A percentile compares a stretch with the other conserved stretches of the same genome.
phyloP scores from a whole-genome alignment of 352 stramenopile genomes.

The Phytopythium vexans region DNA sequence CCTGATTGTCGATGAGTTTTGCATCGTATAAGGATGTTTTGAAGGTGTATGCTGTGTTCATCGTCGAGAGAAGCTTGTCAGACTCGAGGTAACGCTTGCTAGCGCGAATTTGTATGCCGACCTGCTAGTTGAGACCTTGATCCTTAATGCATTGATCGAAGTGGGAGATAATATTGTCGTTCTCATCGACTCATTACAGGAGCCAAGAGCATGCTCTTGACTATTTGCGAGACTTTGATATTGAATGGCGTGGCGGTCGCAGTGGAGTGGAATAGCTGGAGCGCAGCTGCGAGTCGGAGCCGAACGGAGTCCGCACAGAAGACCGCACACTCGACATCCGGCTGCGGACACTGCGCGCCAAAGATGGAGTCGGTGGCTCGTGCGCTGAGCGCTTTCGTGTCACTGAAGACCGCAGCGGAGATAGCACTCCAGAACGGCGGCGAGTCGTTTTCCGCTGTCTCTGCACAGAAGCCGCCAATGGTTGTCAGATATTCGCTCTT shows the following conservation, averaged over 20 bases:
- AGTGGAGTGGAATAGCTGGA: constrained; percentile 78
- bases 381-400: constrained; percentile 23
- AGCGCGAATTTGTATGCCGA: no score
- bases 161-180: constrained; percentile 1
- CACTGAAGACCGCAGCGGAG: constrained; percentile 7
- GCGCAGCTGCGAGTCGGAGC: constrained; percentile 61
- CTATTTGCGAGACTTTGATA: no score
- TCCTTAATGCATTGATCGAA: not conserved
- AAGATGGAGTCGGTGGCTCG: constrained; percentile 16
- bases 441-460: constrained; percentile 4
- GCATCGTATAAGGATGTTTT: no score
- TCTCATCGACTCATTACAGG: not conserved
- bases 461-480: not conserved
- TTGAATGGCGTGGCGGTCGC: constrained; percentile 21
- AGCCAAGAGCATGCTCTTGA: no score
- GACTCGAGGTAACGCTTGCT: no score
- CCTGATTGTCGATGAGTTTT: no score
- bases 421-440: not conserved
- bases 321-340: constrained; percentile 53
- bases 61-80: no score
- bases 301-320: constrained; percentile 38
- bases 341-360: constrained; percentile 33
- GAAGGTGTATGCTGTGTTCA: no score
- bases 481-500: not conserved
- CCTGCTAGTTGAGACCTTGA: not conserved